phyloP scores from a whole-genome alignment of 352 stramenopile genomes.

The Phytophthora meadii region DNA sequence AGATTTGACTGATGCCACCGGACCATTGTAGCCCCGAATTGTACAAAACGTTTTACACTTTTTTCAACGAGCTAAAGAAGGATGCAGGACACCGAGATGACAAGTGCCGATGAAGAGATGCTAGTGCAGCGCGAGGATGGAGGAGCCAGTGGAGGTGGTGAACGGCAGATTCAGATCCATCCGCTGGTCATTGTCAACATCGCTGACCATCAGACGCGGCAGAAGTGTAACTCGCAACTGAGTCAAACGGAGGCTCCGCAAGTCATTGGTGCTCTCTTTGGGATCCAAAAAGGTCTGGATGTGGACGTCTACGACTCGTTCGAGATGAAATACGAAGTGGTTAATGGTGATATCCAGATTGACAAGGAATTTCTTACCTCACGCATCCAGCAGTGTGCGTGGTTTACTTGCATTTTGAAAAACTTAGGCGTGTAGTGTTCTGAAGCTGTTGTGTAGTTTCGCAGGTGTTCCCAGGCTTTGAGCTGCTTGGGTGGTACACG shows the following conservation, averaged over 20 bases:
- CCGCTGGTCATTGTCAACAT: slow-evolving; percentile 95
- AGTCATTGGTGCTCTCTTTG: slow-evolving; percentile 93
- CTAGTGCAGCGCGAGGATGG: slow-evolving; percentile 55
- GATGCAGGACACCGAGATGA: slow-evolving; percentile 75
- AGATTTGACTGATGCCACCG: slow-evolving; percentile 2
- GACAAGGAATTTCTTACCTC: slow-evolving; percentile 85
- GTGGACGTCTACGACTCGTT: slow-evolving; percentile 90
- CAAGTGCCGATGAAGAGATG: slow-evolving; percentile 47
- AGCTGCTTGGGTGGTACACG: slow-evolving; percentile 91
- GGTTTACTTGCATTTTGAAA: not conserved
- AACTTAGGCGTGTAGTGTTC: not conserved
- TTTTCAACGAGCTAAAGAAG: not conserved
- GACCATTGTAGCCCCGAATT: not conserved
- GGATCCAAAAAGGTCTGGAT: slow-evolving; percentile 84
- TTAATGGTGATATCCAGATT: slow-evolving; percentile 65
- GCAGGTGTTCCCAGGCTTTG: slow-evolving; percentile 88
- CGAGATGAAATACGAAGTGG: slow-evolving; percentile 83
- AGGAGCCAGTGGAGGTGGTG: slow-evolving; percentile 49
- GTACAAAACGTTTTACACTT: not conserved
- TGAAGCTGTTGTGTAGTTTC: slow-evolving; percentile 49
- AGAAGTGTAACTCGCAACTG: slow-evolving; percentile 66
- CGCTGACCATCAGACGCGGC: slow-evolving; percentile 94
- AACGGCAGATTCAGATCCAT: slow-evolving; percentile 81
- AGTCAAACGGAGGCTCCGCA: slow-evolving; percentile 54
- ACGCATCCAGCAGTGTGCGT: slow-evolving; percentile 84